Conservation (phyloP, 345 rosid species). For the Linum trigynum region DNA sequence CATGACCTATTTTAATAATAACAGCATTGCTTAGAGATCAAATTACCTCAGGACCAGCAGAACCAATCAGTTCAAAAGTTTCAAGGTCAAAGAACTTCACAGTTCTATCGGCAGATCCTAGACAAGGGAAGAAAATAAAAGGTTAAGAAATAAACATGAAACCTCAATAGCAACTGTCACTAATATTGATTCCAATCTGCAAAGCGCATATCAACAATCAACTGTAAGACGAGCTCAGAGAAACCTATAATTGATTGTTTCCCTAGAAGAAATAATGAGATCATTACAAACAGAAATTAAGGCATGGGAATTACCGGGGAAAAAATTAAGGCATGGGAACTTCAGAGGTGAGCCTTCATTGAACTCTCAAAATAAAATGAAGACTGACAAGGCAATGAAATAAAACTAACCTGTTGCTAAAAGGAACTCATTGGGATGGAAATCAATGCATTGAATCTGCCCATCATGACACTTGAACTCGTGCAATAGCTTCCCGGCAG, state of each 20-base stretch:
- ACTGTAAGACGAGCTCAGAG: not conserved
- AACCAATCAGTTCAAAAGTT: conserved; percentile 90
- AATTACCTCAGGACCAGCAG: conserved; percentile 92
- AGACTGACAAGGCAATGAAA: not conserved
- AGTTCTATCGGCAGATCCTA: conserved; percentile 97
- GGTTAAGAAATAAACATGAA: not conserved
- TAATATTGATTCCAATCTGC: not conserved
- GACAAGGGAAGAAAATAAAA: conserved; percentile 8
- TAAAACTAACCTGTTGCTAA: conserved; percentile 77
- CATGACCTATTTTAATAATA: conserved; percentile 3
- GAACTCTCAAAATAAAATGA: not conserved
- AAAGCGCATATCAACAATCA: not conserved
- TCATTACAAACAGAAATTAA: not conserved
- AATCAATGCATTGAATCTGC: conserved; percentile 91
- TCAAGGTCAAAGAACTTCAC: conserved; percentile 99
- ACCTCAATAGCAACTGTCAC: not conserved
- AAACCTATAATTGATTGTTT: not conserved
- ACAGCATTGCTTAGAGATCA: conserved; percentile 11
- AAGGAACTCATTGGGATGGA: conserved; percentile 94
- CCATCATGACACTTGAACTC: conserved; percentile 95
- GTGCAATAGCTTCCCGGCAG: conserved; percentile 90
- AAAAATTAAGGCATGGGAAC: not conserved
- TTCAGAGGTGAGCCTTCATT: not conserved
- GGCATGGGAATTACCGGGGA: not conserved
- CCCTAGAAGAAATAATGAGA: not conserved